Conservation (phyloP, 345 rosid species). For the Sisymbrium altissimum region DNA sequence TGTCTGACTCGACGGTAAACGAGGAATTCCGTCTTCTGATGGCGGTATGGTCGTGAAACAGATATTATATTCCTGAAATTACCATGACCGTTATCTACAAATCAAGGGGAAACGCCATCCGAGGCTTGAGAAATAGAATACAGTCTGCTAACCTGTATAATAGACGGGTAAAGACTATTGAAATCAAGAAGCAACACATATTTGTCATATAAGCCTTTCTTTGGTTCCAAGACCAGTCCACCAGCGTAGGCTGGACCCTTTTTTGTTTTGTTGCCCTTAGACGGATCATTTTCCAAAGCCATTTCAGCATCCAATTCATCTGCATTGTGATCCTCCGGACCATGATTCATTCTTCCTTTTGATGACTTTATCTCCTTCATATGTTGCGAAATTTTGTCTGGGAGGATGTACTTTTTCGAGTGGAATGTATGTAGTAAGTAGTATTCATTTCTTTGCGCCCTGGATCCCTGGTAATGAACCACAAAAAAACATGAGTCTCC, state of each 20-base stretch:
- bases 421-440: conserved; percentile 90
- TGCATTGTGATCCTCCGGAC: conserved; percentile 40
- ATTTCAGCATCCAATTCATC: conserved; percentile 51
- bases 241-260: conserved; percentile 95
- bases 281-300: conserved; percentile 44
- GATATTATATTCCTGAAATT: conserved; percentile 87
- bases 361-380: conserved; percentile 52
- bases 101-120: conserved; percentile 16
- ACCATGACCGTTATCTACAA: conserved; percentile 4
- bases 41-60: conserved; percentile 95
- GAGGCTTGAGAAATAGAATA: conserved; percentile 4
- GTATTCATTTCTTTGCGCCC: conserved; percentile 96
- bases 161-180: conserved; percentile 98
- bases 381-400: conserved; percentile 67
- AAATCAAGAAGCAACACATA: conserved; percentile 91
- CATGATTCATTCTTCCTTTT: conserved; percentile 53
- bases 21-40: conserved; percentile 70
- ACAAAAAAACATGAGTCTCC: not conserved
- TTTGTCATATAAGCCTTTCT: conserved; percentile 92
- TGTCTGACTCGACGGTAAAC: conserved; percentile 65
- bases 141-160: conserved; percentile 73
- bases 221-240: conserved; percentile 97
- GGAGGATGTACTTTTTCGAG: conserved; percentile 85
- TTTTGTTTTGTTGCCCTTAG: conserved; percentile 55
- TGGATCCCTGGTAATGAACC: conserved; percentile 71